Evolutionary conservation across 2,329 filamentous ascomycete species (phyloP).

Genomic region (Alternaria conjuncta): DNA sequence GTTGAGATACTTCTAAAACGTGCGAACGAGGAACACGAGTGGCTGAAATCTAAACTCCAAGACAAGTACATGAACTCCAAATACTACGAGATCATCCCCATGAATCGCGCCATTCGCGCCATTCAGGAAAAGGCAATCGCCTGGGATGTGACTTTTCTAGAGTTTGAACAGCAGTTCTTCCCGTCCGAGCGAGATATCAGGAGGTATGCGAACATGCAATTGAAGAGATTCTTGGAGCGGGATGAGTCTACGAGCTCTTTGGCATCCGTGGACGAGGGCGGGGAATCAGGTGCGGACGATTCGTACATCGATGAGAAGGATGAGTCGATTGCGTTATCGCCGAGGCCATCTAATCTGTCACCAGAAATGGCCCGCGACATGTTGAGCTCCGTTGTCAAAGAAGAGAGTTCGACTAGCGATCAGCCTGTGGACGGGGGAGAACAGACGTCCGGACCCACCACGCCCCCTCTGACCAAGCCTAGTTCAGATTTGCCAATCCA

Average conservation of each 20-base stretch:
- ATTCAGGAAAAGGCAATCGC: slow-evolving; percentile 92
- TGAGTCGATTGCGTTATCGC: slow-evolving; percentile 35
- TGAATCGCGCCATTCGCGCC: slow-evolving; percentile 85
- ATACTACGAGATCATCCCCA: slow-evolving; percentile 95
- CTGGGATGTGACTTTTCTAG: slow-evolving; percentile 89
- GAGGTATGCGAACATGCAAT: slow-evolving; percentile 85
- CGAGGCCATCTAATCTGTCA: slow-evolving; percentile 54
- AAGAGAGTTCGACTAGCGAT: slow-evolving; percentile 56
- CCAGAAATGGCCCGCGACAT: slow-evolving; percentile 69
- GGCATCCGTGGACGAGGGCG: slow-evolving; percentile 70
- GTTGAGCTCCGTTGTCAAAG: slow-evolving; percentile 69
- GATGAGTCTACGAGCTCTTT: slow-evolving; percentile 81
- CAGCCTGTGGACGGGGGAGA: slow-evolving; percentile 11
- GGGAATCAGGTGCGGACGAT: slow-evolving; percentile 53
- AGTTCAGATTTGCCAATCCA: slow-evolving; percentile 32
- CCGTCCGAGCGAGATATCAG: slow-evolving; percentile 95
- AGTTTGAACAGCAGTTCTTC: slow-evolving; percentile 92
- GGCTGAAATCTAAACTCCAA: slow-evolving; percentile 78
- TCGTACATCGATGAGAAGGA: slow-evolving; percentile 39
- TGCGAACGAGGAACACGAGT: slow-evolving; percentile 81
- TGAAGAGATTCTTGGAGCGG: slow-evolving; percentile 90
- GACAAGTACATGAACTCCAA: slow-evolving; percentile 91
- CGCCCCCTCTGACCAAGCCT: slow-evolving; percentile 15
- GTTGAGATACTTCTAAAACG: slow-evolving; percentile 79
- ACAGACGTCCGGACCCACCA: slow-evolving; percentile 9